Percentiles rank a stretch among this genome's conserved stretches.
phyloP scores from a whole-genome alignment of 2,329 filamentous ascomycete species.

The Colletotrichum shisoi region DNA sequence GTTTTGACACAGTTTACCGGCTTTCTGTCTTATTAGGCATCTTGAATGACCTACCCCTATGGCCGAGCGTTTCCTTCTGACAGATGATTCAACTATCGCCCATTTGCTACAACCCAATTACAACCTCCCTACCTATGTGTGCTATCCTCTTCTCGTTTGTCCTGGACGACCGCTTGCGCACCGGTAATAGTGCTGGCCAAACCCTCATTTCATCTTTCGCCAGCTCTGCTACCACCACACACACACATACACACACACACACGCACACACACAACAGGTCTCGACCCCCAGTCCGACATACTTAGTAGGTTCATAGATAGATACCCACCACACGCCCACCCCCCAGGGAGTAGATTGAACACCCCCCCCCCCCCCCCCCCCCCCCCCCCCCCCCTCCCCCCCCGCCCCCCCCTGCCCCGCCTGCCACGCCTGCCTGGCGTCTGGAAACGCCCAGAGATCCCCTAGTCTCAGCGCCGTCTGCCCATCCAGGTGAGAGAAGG shows the following conservation, averaged over 20 bases:
- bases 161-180: slow-evolving; percentile 3
- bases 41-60: slow-evolving; percentile 1
- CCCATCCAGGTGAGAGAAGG: too few relatives aligned
- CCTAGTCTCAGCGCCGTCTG: too few relatives aligned
- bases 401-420: too few relatives aligned
- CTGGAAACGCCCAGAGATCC: too few relatives aligned
- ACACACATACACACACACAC: background rate
- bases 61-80: slow-evolving; percentile 13
- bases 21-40: slow-evolving; percentile 18
- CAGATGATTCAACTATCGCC: slow-evolving; percentile 7
- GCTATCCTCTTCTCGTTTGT: background rate
- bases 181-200: slow-evolving; percentile 1
- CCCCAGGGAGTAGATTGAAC: slow-evolving; percentile 34
- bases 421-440: too few relatives aligned
- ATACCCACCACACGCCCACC: slow-evolving; percentile 36
- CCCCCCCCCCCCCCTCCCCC: too few relatives aligned
- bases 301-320: slow-evolving; percentile 39
- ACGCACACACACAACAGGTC: slow-evolving; percentile 15
- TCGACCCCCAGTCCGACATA: slow-evolving; percentile 34
- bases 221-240: slow-evolving; percentile 26
- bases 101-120: slow-evolving; percentile 3
- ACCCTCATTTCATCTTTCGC: slow-evolving; percentile 35
- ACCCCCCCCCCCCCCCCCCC: slow-evolving; percentile 20
- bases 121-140: background rate
- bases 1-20: slow-evolving; percentile 10